Evolutionary conservation across 139 green algal species (phyloP), one percentile per base, ranked within the genome.

Genomic region (Chlamydomonas urium): DNA sequence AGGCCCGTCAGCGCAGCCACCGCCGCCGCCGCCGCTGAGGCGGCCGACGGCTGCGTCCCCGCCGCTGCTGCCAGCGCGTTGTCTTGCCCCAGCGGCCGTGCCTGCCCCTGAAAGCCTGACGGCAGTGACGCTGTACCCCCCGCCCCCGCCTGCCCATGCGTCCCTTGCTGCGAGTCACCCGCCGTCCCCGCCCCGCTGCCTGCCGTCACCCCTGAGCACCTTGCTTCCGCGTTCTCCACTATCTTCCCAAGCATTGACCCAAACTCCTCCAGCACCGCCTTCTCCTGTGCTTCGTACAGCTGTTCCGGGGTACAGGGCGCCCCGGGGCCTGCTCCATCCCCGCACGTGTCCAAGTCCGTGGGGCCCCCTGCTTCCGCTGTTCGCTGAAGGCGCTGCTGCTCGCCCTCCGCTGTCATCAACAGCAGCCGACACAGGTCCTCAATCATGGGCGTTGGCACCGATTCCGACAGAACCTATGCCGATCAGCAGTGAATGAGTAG

Each of bases 371-470:
- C 50, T 14, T 19, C 19, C 6, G 4, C 26, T 32, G 48, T 38
- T 1, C 37, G 10, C 24, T 62, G 19, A 29, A 10, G 14, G 26
- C 50, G 36, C 47, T 47, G 5, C 65, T 58, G 61, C 47, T 74
- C 79, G 17, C 77, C 75, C 38, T 47, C 76, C 3, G 79, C 67
- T 26, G 81, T 53, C 34, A 77, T 8, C 8, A 74, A 63, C 35
- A 85, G 66, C 62, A 86, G 71, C 42, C 72, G 38, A 34, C 75
- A 81, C 29, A 89, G 50, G 67, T 87, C 83, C 34, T 84, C 83
- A 19, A 89, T 58, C 21, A 79, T 69, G 6, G 32, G 36, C 4
- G 72, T 73, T 35, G 75, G 79, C 5, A 87, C 68, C 66, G 87
- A 62, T 45, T 82, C 73, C 35, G 59, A 63, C 0, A 79, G 33